Percentiles rank a stretch among this genome's conserved stretches.
phyloP scores from a whole-genome alignment of 441 rosid species.

The Brassica balearica region DNA sequence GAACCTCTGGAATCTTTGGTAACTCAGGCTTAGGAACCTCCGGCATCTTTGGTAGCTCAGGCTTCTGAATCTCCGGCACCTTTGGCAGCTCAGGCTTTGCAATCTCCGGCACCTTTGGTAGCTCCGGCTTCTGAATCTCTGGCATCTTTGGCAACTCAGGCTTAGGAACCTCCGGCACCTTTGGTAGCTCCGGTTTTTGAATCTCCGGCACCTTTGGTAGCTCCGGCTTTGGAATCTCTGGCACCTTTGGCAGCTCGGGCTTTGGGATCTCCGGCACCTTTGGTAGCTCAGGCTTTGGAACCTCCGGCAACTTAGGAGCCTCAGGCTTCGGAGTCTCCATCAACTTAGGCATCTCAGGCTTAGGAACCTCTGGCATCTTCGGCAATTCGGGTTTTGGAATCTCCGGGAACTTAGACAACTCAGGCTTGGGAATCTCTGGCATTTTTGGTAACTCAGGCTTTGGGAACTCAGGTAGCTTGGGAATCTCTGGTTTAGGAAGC shows the following conservation, averaged over 20 bases:
- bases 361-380: constrained; percentile 7
- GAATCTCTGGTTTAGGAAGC: constrained; percentile 9
- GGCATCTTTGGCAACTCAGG: constrained; percentile 15
- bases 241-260: constrained; percentile 14
- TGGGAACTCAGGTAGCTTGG: constrained; percentile 19
- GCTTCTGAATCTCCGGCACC: constrained; percentile 13
- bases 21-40: constrained; percentile 21
- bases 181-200: constrained; percentile 22
- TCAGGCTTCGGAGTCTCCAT: constrained; percentile 44
- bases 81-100: constrained; percentile 24
- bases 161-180: constrained; percentile 24
- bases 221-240: background rate
- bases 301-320: constrained; percentile 33
- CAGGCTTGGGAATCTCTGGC: background rate
- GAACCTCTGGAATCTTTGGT: constrained; percentile 13
- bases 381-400: constrained; percentile 33
- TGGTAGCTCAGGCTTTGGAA: constrained; percentile 14
- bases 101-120: constrained; percentile 18
- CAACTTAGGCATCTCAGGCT: constrained; percentile 20
- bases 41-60: background rate
- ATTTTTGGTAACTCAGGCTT: constrained; percentile 24
- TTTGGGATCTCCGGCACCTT: constrained; percentile 27
- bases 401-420: constrained; percentile 13
- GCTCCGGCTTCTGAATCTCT: background rate
- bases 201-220: constrained; percentile 16